Base-by-base conservation (phyloP, 345 rosid species). In the Toxicodendron radicans region DNA sequence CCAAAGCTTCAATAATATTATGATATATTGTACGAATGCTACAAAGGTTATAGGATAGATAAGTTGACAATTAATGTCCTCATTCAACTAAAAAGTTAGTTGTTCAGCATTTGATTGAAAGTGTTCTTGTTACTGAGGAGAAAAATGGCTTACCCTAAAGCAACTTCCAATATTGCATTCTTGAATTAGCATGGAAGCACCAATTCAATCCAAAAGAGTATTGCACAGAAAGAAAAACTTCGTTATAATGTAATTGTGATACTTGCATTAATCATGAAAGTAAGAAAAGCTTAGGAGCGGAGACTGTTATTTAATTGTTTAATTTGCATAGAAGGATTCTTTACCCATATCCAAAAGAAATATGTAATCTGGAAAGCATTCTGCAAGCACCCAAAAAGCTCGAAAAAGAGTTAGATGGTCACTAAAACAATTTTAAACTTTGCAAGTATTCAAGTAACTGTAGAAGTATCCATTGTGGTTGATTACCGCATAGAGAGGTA, bases 301-400 rank as follows among this genome's bases (percentile, higher is more conserved):
- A 4, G 38, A 35, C 7, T 35, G 7, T 35, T 35, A n/a, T 51
- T 23, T 10, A 62, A 56, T 17, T 17, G 30, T 30, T 32, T 16
- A 48, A 64, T 23, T 0, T 23, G 48, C 51, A 27, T 35, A 69
- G 76, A 69, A 63, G 62, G 71, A 72, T 65, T 24, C 46, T 53
- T 80, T 88, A 93, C 99, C 99, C 88, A 91, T 66, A 93, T 88
- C 99, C 98, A 96, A 21, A 92, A 74, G 90, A 93, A 93, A 74
- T 93, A 96, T 1, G 99, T 96, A 75, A 96, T 93, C 83, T 93
- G 98, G 84, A 96, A 93, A 7, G 98, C 99, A 32, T 92, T 96
- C 99, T 95, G 95, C 88, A 86, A 24, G 27, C 48, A 62, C 63
- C 35, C 43, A 45, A 45, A 23, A 43, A 8, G 63, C 49, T 38